Evolutionary conservation across 306 rosid genomes (phyloP), one percentile per base, ranked within the genome.

Genomic region (Morella rubra): DNA sequence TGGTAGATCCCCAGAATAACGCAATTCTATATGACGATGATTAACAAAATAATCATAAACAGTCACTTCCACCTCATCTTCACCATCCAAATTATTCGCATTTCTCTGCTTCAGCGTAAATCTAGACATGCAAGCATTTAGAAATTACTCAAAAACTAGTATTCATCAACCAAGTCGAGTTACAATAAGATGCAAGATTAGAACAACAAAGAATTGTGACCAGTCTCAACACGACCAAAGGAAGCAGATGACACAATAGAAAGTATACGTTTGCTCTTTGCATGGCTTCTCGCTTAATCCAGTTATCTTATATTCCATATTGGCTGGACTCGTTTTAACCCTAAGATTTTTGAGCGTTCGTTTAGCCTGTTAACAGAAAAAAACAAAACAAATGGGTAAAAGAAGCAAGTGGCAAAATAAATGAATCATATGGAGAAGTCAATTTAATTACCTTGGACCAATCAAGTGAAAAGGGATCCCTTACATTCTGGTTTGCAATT

Each of bases 1-100:
- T 0, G 99, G 99, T 1, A 96, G 85, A 66, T 87, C 92, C 2
- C 70, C 89, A n/a, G 98, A 92, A 75, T 92, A 91, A 0, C 80
- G 88, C 46, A 92, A 76, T 4, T 83, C 80, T 18, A 92, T 92
- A 37, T 86, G 84, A 0, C 97, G 89, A 5, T 79, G 60, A 22
- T 87, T 89, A 16, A 88, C 96, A 77, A 92, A 96, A 67, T 96
- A 96, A 50, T 96, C 97, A 75, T 84, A 89, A 4, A 92, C 99
- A 0, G 99, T 89, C 41, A 95, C 89, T 72, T 95, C 98, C 12
- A 70, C 50, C 0, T 73, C 15, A 14, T 54, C 69, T 3, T n/a
- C 88, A 32, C 71, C 86, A 16, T 81, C 91, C 0, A 80, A 87
- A 1, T 82, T 86, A 18, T n/a, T 68, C 7, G 82, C 91, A 71